Evolutionary conservation across 345 rosid genomes (phyloP).

Genomic region (Geranium rotundifolium): DNA sequence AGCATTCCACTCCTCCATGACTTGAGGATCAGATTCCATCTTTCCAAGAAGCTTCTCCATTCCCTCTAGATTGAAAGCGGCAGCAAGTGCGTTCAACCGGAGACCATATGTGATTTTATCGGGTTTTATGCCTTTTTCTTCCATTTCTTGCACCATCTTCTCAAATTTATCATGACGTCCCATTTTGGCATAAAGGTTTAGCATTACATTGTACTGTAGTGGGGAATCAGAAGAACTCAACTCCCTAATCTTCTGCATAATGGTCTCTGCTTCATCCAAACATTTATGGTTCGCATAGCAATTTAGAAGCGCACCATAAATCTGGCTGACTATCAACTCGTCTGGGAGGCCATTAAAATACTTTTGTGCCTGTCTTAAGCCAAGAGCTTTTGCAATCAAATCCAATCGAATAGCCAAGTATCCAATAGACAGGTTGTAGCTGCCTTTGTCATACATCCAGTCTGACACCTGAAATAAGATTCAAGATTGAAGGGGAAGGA

Average conservation of each 20-base stretch:
- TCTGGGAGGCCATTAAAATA: conserved; percentile 20
- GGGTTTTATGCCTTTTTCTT: conserved; percentile 22
- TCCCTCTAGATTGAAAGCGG: conserved; percentile 29
- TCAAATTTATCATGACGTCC: conserved; percentile 31
- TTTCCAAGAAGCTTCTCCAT: conserved; percentile 42
- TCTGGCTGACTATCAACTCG: conserved; percentile 5
- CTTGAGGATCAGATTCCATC: conserved; percentile 31
- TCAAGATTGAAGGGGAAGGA: no score
- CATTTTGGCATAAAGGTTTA: conserved; percentile 35
- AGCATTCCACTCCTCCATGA: conserved; percentile 33
- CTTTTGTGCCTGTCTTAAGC: conserved; percentile 24
- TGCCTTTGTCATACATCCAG: conserved; percentile 35
- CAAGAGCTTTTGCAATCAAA: conserved; percentile 25
- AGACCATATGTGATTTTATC: conserved; percentile 32
- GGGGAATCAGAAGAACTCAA: conserved; percentile 10
- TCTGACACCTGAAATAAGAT: conserved; percentile 33
- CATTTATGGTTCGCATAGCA: conserved; percentile 19
- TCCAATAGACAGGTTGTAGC: conserved; percentile 2
- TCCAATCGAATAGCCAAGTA: conserved; percentile 29
- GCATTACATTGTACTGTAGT: conserved; percentile 43
- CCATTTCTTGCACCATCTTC: conserved; percentile 42
- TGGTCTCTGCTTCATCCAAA: conserved; percentile 30
- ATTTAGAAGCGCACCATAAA: conserved; percentile 28
- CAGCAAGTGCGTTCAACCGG: conserved; percentile 39
- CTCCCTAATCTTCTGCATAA: conserved; percentile 23